Percentiles rank a stretch among this genome's conserved stretches.
Conservation (phyloP, 768 basidiomycete genomes). For the Podaxis sp. region DNA sequence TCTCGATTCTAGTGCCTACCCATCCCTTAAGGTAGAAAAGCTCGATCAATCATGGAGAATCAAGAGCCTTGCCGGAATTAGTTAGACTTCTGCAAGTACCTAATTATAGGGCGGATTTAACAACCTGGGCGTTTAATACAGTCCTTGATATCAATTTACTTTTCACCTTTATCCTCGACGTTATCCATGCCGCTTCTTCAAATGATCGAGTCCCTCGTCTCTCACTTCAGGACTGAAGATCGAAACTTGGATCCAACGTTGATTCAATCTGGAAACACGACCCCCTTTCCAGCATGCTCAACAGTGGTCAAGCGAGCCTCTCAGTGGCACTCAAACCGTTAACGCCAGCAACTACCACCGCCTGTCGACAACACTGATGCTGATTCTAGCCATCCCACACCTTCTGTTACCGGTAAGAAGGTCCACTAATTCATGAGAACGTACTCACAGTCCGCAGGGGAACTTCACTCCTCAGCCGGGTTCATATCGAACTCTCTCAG, state of each 20-base stretch:
- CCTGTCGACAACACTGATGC: not conserved
- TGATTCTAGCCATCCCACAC: not conserved
- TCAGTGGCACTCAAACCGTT: not conserved
- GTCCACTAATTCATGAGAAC: not conserved
- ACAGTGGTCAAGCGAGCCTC: not conserved
- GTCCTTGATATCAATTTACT: not conserved
- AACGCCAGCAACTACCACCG: not conserved
- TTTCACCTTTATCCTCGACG: not conserved
- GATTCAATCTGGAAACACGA: not conserved
- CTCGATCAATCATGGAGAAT: constrained; percentile 16
- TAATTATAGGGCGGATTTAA: not conserved
- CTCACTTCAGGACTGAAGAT: not conserved
- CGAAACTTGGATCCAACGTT: not conserved
- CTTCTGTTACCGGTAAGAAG: not conserved
- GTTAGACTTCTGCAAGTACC: not conserved
- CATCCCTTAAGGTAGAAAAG: constrained; percentile 13
- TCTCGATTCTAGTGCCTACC: not conserved
- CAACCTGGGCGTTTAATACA: not conserved
- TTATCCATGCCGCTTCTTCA: not conserved
- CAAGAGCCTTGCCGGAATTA: constrained; percentile 6
- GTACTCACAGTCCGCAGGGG: not conserved
- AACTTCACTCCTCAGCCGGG: not conserved
- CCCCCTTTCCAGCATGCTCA: not conserved
- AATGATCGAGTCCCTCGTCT: not conserved
- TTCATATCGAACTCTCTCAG: not conserved